Percentiles rank a stretch among this genome's conserved stretches.
Conservation (phyloP, 768 basidiomycete species). For the Neoboletus brunneissimus region DNA sequence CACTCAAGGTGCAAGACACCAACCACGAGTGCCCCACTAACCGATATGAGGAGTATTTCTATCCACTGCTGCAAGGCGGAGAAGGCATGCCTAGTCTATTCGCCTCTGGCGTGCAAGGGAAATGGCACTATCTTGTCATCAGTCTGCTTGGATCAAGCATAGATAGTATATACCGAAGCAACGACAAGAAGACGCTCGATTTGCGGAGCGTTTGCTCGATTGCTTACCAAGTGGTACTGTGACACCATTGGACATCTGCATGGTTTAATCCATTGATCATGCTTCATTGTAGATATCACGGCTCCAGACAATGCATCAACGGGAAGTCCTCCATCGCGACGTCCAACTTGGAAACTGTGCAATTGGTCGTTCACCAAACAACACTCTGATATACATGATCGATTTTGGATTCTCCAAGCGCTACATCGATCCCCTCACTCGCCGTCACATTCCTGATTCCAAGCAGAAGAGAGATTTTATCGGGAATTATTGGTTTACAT, state of each 20-base stretch:
- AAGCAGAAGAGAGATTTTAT: constrained; percentile 69
- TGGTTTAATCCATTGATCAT: constrained; percentile 7
- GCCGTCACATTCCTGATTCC: constrained; percentile 70
- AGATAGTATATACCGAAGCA: constrained; percentile 56
- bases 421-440: constrained; percentile 64
- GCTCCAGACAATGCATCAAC: constrained; percentile 72
- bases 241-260: not conserved
- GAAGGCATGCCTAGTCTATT: constrained; percentile 73
- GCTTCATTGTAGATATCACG: constrained; percentile 53
- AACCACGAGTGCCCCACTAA: constrained; percentile 78
- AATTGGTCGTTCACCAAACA: constrained; percentile 56
- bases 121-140: constrained; percentile 74
- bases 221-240: constrained; percentile 71
- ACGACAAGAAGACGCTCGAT: constrained; percentile 59
- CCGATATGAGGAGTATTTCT: constrained; percentile 63
- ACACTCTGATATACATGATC: constrained; percentile 72
- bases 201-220: constrained; percentile 70
- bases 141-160: constrained; percentile 70
- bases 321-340: constrained; percentile 73
- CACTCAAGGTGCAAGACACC: constrained; percentile 68
- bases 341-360: constrained; percentile 79
- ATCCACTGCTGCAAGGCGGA: constrained; percentile 68
- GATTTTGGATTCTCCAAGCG: constrained; percentile 83
- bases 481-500: constrained; percentile 84
- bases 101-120: constrained; percentile 53